A percentile compares a stretch with the other conserved stretches of the same genome.
Conservation (phyloP, 805 yeast species). For the Cyberlindnera veronae region DNA sequence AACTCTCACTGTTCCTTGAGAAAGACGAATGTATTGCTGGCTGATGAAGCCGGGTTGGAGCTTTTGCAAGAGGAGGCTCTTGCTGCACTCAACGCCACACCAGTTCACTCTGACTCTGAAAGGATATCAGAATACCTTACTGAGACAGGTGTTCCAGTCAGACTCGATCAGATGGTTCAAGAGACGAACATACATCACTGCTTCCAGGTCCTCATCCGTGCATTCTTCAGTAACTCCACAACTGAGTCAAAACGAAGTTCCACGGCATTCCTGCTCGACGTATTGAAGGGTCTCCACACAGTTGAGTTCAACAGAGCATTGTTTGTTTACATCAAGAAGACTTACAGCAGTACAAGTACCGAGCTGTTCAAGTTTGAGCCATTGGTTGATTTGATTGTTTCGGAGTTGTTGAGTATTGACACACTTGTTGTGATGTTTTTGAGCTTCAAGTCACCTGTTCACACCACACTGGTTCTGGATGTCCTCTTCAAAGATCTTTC, state of each 20-base stretch:
- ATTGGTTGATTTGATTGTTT: constrained; percentile 34
- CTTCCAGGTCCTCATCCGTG: constrained; percentile 22
- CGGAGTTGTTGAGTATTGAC: constrained; percentile 35
- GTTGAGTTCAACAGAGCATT: constrained; percentile 26
- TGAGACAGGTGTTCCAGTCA: constrained; percentile 8
- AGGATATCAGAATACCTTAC: constrained; percentile 2
- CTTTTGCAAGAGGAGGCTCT: constrained; percentile 7
- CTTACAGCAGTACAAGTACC: constrained; percentile 26
- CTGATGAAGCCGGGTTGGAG: neutral
- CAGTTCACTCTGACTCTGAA: neutral
- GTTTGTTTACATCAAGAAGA: constrained; percentile 28
- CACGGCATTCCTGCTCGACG: constrained; percentile 20
- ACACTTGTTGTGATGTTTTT: constrained; percentile 32
- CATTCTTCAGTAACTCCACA: constrained; percentile 16
- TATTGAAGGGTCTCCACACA: constrained; percentile 20
- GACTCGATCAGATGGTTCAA: constrained; percentile 11
- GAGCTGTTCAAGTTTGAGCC: constrained; percentile 35
- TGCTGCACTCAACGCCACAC: constrained; percentile 2
- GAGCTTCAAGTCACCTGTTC: constrained; percentile 21
- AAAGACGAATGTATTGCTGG: constrained; percentile 7
- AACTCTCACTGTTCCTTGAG: constrained; percentile 6
- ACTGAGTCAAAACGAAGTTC: constrained; percentile 7
- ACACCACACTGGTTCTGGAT: constrained; percentile 20
- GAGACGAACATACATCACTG: constrained; percentile 19
- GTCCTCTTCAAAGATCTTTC: constrained; percentile 22